phyloP scores from a whole-genome alignment of 2,329 filamentous ascomycete species.

The Diaporthe longicolla region DNA sequence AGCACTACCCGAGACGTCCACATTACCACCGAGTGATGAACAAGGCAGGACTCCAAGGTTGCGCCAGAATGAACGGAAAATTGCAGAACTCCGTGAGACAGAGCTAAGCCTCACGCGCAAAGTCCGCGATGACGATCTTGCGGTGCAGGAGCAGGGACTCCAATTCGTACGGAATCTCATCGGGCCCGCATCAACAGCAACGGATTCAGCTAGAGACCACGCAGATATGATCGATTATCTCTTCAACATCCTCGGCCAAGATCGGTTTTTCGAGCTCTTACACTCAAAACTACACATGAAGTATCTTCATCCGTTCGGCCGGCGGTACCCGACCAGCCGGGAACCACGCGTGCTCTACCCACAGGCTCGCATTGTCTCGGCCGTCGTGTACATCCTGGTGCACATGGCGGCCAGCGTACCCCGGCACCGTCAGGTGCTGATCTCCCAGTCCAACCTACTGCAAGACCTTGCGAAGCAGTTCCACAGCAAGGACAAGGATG shows the following conservation, averaged over 20 bases:
- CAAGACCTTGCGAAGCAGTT: conserved; percentile 81
- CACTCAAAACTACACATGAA: conserved; percentile 80
- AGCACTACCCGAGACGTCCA: conserved; percentile 44
- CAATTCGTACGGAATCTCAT: conserved; percentile 93
- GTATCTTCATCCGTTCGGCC: conserved; percentile 66
- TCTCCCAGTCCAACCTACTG: conserved; percentile 83
- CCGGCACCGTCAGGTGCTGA: conserved; percentile 81
- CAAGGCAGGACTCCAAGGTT: conserved; percentile 57
- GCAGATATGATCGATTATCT: conserved; percentile 88
- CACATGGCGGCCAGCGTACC: conserved; percentile 89
- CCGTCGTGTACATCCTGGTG: conserved; percentile 85
- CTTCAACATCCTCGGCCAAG: conserved; percentile 80
- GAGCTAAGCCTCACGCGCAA: conserved; percentile 78
- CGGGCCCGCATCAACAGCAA: conserved; percentile 68
- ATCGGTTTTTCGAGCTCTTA: conserved; percentile 85
- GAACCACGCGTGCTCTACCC: conserved; percentile 67
- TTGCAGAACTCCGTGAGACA: conserved; percentile 70
- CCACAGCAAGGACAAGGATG: conserved; percentile 77
- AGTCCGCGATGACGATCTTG: conserved; percentile 82
- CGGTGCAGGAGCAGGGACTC: conserved; percentile 91
- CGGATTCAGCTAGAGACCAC: conserved; percentile 66
- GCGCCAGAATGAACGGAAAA: conserved; percentile 64
- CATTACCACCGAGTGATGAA: conserved; percentile 43
- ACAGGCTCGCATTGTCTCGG: conserved; percentile 79
- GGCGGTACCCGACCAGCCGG: conserved; percentile 51